Evolutionary conservation across 768 basidiomycete genomes (phyloP).

Genomic region (Collybia sordida): DNA sequence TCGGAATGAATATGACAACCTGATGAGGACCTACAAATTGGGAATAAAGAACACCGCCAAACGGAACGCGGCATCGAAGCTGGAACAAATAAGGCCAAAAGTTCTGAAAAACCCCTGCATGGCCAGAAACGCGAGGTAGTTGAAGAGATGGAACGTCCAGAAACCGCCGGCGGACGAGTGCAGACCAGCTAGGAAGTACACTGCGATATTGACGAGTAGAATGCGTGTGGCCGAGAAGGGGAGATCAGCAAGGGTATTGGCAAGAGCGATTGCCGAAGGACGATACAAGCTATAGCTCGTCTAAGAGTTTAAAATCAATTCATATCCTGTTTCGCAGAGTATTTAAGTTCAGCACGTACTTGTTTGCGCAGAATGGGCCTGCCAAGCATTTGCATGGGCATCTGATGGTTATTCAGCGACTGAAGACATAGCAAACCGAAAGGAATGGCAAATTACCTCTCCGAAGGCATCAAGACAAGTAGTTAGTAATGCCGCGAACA

Average conservation of each 20-base stretch:
- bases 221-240: constrained; percentile 65
- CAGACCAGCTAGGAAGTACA: constrained; percentile 69
- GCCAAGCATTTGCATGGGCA: constrained; percentile 78
- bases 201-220: constrained; percentile 59
- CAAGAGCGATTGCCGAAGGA: constrained; percentile 61
- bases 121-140: constrained; percentile 60
- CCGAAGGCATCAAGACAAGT: constrained; percentile 72
- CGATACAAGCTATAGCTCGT: constrained; percentile 66
- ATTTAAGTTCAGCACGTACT: constrained; percentile 23
- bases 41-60: constrained; percentile 71
- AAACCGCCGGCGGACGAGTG: constrained; percentile 41
- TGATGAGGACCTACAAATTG: constrained; percentile 48
- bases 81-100: constrained; percentile 53
- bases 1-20: not conserved
- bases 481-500: constrained; percentile 70
- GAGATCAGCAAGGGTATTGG: constrained; percentile 66
- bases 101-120: constrained; percentile 88
- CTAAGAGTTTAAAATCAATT: constrained; percentile 20
- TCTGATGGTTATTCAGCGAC: constrained; percentile 33
- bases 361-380: constrained; percentile 75
- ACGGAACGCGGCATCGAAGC: constrained; percentile 46
- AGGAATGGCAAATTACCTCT: constrained; percentile 41
- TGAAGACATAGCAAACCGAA: constrained; percentile 3
- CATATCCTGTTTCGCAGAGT: not conserved
- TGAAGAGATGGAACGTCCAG: constrained; percentile 64